These are phyloP conservation scores for Populus ilicifolia DNA, from an alignment of 345 rosid species.

Conservation along the genomic window DNA sequence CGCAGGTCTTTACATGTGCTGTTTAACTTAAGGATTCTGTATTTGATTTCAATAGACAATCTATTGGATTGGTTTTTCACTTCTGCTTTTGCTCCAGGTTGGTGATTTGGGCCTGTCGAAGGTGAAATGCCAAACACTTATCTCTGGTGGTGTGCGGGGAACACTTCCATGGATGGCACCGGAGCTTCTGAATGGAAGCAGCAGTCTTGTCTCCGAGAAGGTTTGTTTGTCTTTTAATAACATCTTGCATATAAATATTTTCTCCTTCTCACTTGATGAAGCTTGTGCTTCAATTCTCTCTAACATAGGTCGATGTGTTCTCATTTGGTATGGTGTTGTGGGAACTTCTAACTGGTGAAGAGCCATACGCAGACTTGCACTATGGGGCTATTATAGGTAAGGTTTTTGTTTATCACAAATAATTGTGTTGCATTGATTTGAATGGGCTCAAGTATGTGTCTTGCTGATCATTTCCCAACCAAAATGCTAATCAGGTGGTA, in stretches of 20 bases:
- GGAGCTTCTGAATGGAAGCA: slow-evolving; percentile 58
- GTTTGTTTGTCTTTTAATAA: slow-evolving; percentile 17
- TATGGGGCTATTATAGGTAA: slow-evolving; percentile 69
- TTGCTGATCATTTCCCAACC: neutral
- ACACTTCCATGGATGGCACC: slow-evolving; percentile 79
- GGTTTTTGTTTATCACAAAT: neutral
- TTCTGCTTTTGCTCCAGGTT: slow-evolving; percentile 35
- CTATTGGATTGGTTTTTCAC: neutral
- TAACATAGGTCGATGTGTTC: slow-evolving; percentile 58
- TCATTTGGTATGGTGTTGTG: slow-evolving; percentile 66
- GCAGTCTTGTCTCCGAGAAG: slow-evolving; percentile 63
- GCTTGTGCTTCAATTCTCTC: neutral
- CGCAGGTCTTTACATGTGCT: neutral
- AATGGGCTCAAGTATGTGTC: neutral
- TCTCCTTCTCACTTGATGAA: neutral
- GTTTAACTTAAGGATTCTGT: neutral
- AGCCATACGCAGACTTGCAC: slow-evolving; percentile 66
- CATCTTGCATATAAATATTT: neutral
- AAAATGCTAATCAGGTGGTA: slow-evolving; percentile 45
- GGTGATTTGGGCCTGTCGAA: slow-evolving; percentile 64
- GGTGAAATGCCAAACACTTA: slow-evolving; percentile 62
- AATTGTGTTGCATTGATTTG: neutral
- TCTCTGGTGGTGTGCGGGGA: slow-evolving; percentile 66
- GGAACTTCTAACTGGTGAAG: slow-evolving; percentile 70
- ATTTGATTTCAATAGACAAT: neutral